Conservation (phyloP, 352 stramenopile genomes). For the Phytophthora nicotianae region DNA sequence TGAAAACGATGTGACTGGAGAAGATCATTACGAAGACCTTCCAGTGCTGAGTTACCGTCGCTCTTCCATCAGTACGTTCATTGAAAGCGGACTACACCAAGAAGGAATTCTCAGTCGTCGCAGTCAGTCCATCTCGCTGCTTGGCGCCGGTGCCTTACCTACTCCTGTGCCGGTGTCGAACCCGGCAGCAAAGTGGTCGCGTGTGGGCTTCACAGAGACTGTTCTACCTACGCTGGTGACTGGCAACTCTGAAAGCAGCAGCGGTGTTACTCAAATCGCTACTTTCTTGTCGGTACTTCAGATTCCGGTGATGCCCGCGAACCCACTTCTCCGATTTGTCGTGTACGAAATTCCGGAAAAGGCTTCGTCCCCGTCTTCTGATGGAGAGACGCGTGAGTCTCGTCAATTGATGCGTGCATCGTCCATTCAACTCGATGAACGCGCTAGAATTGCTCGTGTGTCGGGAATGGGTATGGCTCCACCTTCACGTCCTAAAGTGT, state of each 20-base stretch:
- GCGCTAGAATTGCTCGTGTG: conserved; percentile 54
- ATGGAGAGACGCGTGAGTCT: conserved; percentile 29
- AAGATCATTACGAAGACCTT: conserved; percentile 64
- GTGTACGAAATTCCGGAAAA: conserved; percentile 82
- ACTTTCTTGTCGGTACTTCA: conserved; percentile 84
- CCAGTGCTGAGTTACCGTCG: conserved; percentile 50
- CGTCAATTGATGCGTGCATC: conserved; percentile 44
- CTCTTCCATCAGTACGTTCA: conserved; percentile 75
- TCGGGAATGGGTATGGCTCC: conserved; percentile 66
- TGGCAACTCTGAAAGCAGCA: conserved; percentile 29
- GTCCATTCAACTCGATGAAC: conserved; percentile 62
- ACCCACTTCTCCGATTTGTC: conserved; percentile 78
- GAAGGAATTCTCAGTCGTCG: conserved; percentile 65
- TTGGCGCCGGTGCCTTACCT: conserved; percentile 25
- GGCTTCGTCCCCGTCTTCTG: conserved; percentile 26
- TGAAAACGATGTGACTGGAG: conserved; percentile 55
- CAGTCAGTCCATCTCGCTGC: conserved; percentile 53
- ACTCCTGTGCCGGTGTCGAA: conserved; percentile 39
- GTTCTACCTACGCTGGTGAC: conserved; percentile 67
- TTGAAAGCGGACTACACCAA: conserved; percentile 71
- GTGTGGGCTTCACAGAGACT: conserved; percentile 79
- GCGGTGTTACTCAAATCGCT: conserved; percentile 55
- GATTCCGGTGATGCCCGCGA: conserved; percentile 67
- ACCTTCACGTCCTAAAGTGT: conserved; percentile 65
- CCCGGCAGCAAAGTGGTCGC: conserved; percentile 56